phyloP scores from a whole-genome alignment of 1,284 basidiomycete genomes.

The Lignosus rhinocerotis region DNA sequence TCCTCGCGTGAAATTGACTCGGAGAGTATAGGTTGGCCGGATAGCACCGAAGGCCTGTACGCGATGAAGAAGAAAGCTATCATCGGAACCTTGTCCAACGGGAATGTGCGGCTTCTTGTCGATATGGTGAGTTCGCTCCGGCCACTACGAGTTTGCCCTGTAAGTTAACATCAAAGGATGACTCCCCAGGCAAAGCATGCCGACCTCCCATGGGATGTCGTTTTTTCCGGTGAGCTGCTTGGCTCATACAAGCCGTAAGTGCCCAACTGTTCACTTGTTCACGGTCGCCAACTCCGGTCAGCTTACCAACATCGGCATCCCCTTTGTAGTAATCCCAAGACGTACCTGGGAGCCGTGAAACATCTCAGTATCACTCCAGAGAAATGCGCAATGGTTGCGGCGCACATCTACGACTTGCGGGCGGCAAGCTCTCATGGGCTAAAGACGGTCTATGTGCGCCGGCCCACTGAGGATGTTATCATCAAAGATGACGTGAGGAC shows the following conservation, averaged over 20 bases:
- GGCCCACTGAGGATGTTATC: conserved; percentile 45
- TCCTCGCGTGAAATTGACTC: neutral
- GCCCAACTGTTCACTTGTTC: neutral
- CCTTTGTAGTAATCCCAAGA: conserved; percentile 47
- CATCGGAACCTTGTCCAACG: conserved; percentile 61
- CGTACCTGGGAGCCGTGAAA: conserved; percentile 50
- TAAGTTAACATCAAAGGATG: neutral
- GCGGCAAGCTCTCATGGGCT: conserved; percentile 54
- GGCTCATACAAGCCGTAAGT: conserved; percentile 62
- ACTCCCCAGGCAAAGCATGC: conserved; percentile 53
- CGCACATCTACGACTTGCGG: conserved; percentile 58
- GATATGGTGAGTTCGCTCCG: conserved; percentile 48
- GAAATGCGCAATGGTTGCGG: conserved; percentile 63
- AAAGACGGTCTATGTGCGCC: conserved; percentile 56
- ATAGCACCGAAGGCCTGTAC: conserved; percentile 48
- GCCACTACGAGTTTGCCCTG: neutral
- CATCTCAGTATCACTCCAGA: conserved; percentile 52
- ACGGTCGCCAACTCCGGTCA: neutral
- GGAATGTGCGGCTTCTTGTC: conserved; percentile 56
- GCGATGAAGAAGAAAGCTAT: conserved; percentile 51
- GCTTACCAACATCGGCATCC: neutral
- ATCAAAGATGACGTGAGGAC: conserved; percentile 23
- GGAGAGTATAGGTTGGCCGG: conserved; percentile 52
- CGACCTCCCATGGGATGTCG: conserved; percentile 60
- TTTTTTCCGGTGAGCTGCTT: conserved; percentile 61